Evolutionary conservation across 305 asterid genomes (phyloP).

Genomic region (Fraxinus sp.): DNA sequence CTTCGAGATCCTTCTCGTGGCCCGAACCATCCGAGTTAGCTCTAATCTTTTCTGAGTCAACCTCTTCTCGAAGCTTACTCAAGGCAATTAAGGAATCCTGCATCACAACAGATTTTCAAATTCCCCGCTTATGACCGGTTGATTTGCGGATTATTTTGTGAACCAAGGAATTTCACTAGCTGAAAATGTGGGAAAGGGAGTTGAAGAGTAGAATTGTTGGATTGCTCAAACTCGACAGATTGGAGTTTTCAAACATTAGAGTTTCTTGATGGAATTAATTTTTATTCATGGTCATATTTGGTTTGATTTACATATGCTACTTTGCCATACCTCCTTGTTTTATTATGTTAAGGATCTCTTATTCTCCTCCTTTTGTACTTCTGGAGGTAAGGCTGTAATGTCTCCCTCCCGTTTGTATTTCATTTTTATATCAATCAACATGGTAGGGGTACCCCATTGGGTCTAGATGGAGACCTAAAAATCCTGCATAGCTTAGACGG

Average conservation of each 20-base stretch:
- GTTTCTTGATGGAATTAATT: background rate
- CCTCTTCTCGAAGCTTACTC: constrained; percentile 80
- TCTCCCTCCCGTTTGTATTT: background rate
- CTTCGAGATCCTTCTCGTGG: constrained; percentile 69
- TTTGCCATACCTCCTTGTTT: background rate
- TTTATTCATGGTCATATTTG: background rate
- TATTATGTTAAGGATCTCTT: background rate
- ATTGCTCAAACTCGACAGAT: background rate
- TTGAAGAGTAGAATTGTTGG: background rate
- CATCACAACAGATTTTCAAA: constrained; percentile 15
- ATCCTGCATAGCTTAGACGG: background rate
- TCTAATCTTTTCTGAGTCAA: constrained; percentile 67
- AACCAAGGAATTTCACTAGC: background rate
- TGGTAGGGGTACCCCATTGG: background rate
- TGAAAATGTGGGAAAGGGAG: background rate
- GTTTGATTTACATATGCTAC: background rate
- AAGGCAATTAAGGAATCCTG: constrained; percentile 86
- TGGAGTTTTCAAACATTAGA: background rate
- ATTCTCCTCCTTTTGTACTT: background rate
- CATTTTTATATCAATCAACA: background rate
- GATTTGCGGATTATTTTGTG: background rate
- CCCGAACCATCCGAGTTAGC: constrained; percentile 48
- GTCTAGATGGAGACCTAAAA: background rate
- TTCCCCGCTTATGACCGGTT: constrained; percentile 6
- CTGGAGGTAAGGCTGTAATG: background rate